A percentile compares a stretch with the other conserved stretches of the same genome.
Evolutionary conservation across 1,284 basidiomycete genomes (phyloP).

Genomic region (Malassezia equina): DNA sequence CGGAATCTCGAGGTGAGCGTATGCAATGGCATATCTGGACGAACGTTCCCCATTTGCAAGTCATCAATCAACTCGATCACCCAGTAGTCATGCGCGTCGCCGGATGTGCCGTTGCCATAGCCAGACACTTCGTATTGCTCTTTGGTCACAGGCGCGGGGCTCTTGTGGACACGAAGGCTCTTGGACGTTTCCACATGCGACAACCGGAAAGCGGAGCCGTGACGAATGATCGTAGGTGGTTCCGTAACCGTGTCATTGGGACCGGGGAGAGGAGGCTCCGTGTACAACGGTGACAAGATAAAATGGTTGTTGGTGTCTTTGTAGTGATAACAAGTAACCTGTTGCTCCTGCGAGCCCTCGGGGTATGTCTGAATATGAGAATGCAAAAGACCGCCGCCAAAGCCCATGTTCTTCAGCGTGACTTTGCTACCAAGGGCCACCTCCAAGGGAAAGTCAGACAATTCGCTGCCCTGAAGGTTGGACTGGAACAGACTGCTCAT

Average conservation of each 20-base stretch:
- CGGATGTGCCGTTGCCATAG: slow-evolving; percentile 78
- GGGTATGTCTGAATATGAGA: slow-evolving; percentile 93
- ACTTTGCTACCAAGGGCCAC: slow-evolving; percentile 80
- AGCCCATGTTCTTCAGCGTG: slow-evolving; percentile 94
- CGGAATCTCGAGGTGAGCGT: slow-evolving; percentile 80
- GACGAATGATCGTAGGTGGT: slow-evolving; percentile 57
- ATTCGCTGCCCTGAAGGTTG: slow-evolving; percentile 88
- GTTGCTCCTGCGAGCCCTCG: slow-evolving; percentile 83
- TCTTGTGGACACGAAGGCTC: slow-evolving; percentile 80
- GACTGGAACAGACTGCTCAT: slow-evolving; percentile 98
- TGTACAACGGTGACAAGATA: slow-evolving; percentile 70
- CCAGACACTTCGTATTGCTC: slow-evolving; percentile 82
- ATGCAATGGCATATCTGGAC: slow-evolving; percentile 62
- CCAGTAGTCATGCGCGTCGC: slow-evolving; percentile 86
- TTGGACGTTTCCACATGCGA: slow-evolving; percentile 70
- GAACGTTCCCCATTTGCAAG: slow-evolving; percentile 51
- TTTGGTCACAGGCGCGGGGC: slow-evolving; percentile 81
- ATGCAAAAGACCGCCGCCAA: slow-evolving; percentile 89
- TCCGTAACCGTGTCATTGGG: slow-evolving; percentile 19
- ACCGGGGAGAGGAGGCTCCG: slow-evolving; percentile 48
- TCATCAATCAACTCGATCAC: slow-evolving; percentile 88
- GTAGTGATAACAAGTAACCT: slow-evolving; percentile 98
- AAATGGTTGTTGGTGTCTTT: slow-evolving; percentile 97
- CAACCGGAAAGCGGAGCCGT: slow-evolving; percentile 72
- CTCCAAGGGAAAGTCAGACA: slow-evolving; percentile 58